Evolutionary conservation across 2,329 filamentous ascomycete species (phyloP).

Genomic region (Phoma sp.): DNA sequence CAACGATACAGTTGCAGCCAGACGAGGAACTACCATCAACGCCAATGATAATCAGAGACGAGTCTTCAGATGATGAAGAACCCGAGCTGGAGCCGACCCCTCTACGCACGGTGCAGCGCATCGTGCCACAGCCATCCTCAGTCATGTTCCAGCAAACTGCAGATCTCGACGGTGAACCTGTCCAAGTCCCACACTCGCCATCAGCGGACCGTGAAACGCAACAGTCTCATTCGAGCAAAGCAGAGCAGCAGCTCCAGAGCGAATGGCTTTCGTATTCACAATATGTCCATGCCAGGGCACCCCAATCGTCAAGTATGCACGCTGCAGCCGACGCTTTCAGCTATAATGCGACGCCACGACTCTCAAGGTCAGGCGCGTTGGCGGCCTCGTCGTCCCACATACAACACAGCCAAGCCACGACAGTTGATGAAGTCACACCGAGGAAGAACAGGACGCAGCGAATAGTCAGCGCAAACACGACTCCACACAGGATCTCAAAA

Average conservation of each 20-base stretch:
- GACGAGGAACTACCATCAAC: conserved; percentile 31
- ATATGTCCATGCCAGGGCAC: conserved; percentile 25
- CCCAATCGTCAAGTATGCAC: conserved; percentile 37
- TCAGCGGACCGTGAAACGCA: conserved; percentile 29
- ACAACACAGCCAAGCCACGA: conserved; percentile 43
- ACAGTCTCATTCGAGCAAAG: conserved; percentile 40
- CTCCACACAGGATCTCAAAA: conserved; percentile 29
- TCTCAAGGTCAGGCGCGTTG: not conserved
- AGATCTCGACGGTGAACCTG: conserved; percentile 28
- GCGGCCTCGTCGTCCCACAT: not conserved
- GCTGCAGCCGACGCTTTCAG: conserved; percentile 34
- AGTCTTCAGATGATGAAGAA: conserved; percentile 28
- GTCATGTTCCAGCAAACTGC: conserved; percentile 11
- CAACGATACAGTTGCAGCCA: conserved; percentile 12
- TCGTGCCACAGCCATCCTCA: conserved; percentile 2
- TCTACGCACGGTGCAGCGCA: conserved; percentile 7
- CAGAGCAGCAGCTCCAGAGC: conserved; percentile 41
- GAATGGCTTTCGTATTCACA: conserved; percentile 45
- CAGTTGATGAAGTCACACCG: conserved; percentile 37
- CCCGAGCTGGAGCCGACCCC: conserved; percentile 7
- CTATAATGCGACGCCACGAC: conserved; percentile 33
- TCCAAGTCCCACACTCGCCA: conserved; percentile 35
- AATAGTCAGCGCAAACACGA: conserved; percentile 25
- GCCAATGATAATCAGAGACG: conserved; percentile 34
- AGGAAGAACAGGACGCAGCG: conserved; percentile 22